Evolutionary conservation across 2,329 filamentous ascomycete species (phyloP).

Genomic region (Neonectria ditissima): DNA sequence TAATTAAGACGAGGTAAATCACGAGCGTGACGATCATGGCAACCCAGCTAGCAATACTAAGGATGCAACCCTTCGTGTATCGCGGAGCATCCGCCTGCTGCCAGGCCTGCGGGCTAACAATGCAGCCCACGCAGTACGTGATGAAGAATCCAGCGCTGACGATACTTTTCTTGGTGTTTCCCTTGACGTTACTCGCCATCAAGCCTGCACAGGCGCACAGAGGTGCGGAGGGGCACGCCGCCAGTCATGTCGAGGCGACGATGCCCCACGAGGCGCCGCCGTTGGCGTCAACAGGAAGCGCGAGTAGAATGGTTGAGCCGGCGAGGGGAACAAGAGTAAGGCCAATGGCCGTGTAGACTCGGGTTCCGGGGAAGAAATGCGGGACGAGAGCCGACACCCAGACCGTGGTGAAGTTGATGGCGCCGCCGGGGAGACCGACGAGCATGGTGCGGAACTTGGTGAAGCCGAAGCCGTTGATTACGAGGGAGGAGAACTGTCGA

Average conservation of each 20-base stretch:
- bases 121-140: conserved; percentile 43
- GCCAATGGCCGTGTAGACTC: conserved; percentile 30
- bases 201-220: conserved; percentile 37
- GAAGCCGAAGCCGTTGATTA: conserved; percentile 30
- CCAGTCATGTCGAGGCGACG: conserved; percentile 43
- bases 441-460: conserved; percentile 31
- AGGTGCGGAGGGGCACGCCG: conserved; percentile 31
- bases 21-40: conserved; percentile 26
- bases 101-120: conserved; percentile 42
- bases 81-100: conserved; percentile 34
- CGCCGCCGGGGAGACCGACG: conserved; percentile 22
- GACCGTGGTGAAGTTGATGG: conserved; percentile 34
- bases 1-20: conserved; percentile 19
- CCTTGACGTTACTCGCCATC: conserved; percentile 46
- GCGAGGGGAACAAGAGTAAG: conserved; percentile 21
- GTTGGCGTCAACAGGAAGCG: conserved; percentile 26
- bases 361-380: conserved; percentile 31
- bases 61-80: conserved; percentile 38
- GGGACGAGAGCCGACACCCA: conserved; percentile 39
- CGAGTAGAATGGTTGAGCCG: conserved; percentile 30
- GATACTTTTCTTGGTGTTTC: conserved; percentile 46
- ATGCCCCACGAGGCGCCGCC: conserved; percentile 38
- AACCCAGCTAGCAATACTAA: conserved; percentile 35
- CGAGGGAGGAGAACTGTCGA: conserved; percentile 23
- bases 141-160: conserved; percentile 44